Conservation (phyloP, 129 eudicot genomes). For the Lactuca sativa region DNA sequence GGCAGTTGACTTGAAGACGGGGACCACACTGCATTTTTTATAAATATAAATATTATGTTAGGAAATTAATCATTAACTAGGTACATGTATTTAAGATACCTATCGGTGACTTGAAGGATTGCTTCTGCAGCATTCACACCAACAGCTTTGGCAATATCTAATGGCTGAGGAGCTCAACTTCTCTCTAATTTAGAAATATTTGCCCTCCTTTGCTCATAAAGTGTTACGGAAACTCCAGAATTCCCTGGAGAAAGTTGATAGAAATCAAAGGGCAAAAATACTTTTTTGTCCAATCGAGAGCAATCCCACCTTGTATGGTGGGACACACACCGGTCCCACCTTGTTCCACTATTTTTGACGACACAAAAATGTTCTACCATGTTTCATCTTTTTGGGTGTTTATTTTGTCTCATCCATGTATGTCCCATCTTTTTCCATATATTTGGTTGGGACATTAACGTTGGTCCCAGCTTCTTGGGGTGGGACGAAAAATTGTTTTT, state of each 20-base stretch:
- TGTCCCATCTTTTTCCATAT: too few relatives aligned
- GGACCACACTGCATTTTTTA: conserved; percentile 28
- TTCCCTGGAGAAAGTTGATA: conserved; percentile 45
- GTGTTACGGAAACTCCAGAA: conserved; percentile 77
- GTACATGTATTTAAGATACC: conserved; percentile 26
- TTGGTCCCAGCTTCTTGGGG: background rate
- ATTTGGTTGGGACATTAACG: background rate
- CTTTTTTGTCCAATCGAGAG: too few relatives aligned
- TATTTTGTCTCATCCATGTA: too few relatives aligned
- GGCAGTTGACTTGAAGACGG: conserved; percentile 32
- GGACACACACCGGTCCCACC: background rate
- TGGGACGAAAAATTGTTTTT: background rate
- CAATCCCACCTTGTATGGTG: background rate
- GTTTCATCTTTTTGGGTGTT: too few relatives aligned
- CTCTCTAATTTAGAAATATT: conserved; percentile 37
- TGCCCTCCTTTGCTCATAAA: conserved; percentile 67
- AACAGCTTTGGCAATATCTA: conserved; percentile 36
- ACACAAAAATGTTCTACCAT: too few relatives aligned
- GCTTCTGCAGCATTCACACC: conserved; percentile 47
- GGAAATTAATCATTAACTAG: background rate
- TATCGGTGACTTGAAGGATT: conserved; percentile 57
- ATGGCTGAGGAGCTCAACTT: conserved; percentile 38
- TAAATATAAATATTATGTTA: background rate
- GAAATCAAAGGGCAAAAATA: background rate
- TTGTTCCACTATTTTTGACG: background rate